A percentile compares a stretch with the other conserved stretches of the same genome.
phyloP scores from a whole-genome alignment of 2,329 filamentous ascomycete genomes.

The Diplocarpon mali region DNA sequence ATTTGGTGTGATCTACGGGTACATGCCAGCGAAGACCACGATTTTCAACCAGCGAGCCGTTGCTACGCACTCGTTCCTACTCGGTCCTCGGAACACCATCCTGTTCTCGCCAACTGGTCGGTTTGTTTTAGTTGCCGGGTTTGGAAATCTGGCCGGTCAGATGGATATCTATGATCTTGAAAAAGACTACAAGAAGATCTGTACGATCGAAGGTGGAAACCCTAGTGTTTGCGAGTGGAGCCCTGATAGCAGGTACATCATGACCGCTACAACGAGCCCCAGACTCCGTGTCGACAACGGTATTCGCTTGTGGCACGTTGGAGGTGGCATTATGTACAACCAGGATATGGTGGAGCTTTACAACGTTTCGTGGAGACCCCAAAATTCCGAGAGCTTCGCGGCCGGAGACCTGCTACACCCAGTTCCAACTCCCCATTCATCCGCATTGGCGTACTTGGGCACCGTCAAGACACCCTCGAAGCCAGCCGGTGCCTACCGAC shows the following conservation, averaged over 20 bases:
- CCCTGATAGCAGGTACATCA: slow-evolving; percentile 85
- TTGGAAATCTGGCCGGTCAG: slow-evolving; percentile 93
- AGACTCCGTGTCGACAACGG: slow-evolving; percentile 94
- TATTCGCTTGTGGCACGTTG: slow-evolving; percentile 87
- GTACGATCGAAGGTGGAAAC: slow-evolving; percentile 90
- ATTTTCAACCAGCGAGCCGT: slow-evolving; percentile 90
- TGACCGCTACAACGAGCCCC: slow-evolving; percentile 96
- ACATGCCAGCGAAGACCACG: slow-evolving; percentile 98
- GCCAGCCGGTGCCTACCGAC: slow-evolving; percentile 91
- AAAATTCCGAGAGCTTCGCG: slow-evolving; percentile 46
- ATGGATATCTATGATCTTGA: slow-evolving; percentile 96
- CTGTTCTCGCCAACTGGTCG: slow-evolving; percentile 87
- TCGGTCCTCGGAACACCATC: slow-evolving; percentile 88
- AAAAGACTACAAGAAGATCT: slow-evolving; percentile 86
- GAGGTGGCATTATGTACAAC: slow-evolving; percentile 83
- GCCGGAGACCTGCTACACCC: slow-evolving; percentile 61
- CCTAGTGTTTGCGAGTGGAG: slow-evolving; percentile 96
- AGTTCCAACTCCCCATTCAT: slow-evolving; percentile 69
- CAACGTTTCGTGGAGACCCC: slow-evolving; percentile 78
- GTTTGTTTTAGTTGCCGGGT: slow-evolving; percentile 88
- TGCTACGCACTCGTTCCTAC: slow-evolving; percentile 71
- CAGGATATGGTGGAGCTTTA: slow-evolving; percentile 94
- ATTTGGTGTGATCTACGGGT: slow-evolving; percentile 95
- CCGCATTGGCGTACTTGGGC: slow-evolving; percentile 69
- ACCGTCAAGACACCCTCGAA: slow-evolving; percentile 92